These are phyloP conservation scores for Eimeria praecox DNA, from an alignment of 169 alveolate genomes.

Conservation along the genomic window DNA sequence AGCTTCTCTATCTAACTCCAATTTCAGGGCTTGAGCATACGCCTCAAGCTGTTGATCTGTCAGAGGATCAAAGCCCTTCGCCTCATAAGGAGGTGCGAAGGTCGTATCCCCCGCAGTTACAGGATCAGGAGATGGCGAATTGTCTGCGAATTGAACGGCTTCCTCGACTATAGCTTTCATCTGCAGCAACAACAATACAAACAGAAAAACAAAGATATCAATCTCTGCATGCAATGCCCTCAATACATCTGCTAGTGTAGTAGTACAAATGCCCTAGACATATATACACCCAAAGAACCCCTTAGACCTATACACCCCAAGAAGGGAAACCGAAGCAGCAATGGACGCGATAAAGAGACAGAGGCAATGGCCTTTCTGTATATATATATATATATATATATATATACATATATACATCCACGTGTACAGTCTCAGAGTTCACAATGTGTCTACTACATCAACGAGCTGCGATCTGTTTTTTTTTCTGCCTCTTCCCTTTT, in stretches of 20 bases:
- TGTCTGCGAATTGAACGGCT: conserved; percentile 79
- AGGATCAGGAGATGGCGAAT: conserved; percentile 48
- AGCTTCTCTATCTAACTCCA: conserved; percentile 65
- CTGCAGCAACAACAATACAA: conserved; percentile 18
- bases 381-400: too few relatives aligned
- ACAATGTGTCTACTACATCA: neutral
- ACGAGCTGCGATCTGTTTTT: neutral
- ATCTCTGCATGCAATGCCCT: neutral
- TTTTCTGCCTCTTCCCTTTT: neutral
- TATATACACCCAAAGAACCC: neutral
- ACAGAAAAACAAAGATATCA: neutral
- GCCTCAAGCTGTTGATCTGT: conserved; percentile 23
- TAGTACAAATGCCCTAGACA: neutral
- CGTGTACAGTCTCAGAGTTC: neutral
- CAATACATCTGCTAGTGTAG: neutral
- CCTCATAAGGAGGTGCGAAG: conserved; percentile 72
- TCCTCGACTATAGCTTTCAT: conserved; percentile 58
- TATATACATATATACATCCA: neutral
- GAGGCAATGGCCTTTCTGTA: too few relatives aligned
- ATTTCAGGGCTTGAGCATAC: conserved; percentile 74
- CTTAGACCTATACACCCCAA: neutral
- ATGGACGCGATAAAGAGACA: neutral
- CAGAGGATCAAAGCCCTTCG: conserved; percentile 53
- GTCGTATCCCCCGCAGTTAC: conserved; percentile 70
- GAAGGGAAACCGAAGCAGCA: neutral